phyloP scores from a whole-genome alignment of 164 flowering plant species.

The Magnolia sinica region DNA sequence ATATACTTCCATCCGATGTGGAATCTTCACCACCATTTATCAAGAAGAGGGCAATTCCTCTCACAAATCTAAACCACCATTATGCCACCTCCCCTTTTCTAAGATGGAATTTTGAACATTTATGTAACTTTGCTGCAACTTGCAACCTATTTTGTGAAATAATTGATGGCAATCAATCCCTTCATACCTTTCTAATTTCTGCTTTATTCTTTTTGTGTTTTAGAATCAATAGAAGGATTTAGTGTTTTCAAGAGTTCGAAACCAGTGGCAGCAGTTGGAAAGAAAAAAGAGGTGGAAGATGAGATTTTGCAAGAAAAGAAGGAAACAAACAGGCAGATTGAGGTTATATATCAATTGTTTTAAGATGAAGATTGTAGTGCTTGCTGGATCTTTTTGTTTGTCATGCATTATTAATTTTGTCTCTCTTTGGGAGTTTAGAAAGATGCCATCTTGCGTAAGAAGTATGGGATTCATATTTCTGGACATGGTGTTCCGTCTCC shows the following conservation, averaged over 20 bases:
- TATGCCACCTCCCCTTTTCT: too few relatives aligned
- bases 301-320: slow-evolving; percentile 36
- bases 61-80: too few relatives aligned
- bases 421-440: slow-evolving; percentile 32
- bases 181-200: neutral
- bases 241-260: slow-evolving; percentile 62
- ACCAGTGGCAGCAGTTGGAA: slow-evolving; percentile 21
- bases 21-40: too few relatives aligned
- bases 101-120: too few relatives aligned
- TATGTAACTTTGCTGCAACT: too few relatives aligned
- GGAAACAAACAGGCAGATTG: slow-evolving; percentile 57
- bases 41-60: too few relatives aligned
- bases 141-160: too few relatives aligned
- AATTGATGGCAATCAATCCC: neutral
- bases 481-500: slow-evolving; percentile 79
- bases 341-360: slow-evolving; percentile 38
- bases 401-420: neutral
- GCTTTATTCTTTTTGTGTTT: slow-evolving; percentile 8
- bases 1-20: too few relatives aligned
- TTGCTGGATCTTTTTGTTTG: neutral
- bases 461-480: slow-evolving; percentile 65
- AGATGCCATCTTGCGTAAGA: slow-evolving; percentile 67
- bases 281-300: slow-evolving; percentile 20
- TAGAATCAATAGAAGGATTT: slow-evolving; percentile 66
- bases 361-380: too few relatives aligned